These are phyloP conservation scores for Tuber aestivum DNA, from an alignment of 495 filamentous ascomycete species.

Conservation along the genomic window DNA sequence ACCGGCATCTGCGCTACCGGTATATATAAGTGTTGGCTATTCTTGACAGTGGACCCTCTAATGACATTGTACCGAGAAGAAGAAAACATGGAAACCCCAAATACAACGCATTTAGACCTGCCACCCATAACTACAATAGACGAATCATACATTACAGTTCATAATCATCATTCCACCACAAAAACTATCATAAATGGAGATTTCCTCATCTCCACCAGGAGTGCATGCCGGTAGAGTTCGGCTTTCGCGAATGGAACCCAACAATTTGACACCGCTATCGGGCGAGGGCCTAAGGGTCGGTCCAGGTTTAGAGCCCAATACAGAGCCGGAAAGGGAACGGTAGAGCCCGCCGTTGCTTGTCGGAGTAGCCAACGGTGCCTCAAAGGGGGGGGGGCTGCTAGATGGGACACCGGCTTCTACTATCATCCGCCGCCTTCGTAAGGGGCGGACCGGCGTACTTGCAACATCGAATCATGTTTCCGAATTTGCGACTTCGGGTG, in stretches of 20 bases:
- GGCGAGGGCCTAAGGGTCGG: constrained; percentile 19
- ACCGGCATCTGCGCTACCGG: too few relatives aligned
- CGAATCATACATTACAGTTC: constrained; percentile 25
- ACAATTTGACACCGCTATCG: constrained; percentile 23
- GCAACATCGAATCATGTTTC: constrained; percentile 10
- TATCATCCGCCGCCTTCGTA: background rate
- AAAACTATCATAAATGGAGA: constrained; percentile 36
- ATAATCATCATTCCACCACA: constrained; percentile 37
- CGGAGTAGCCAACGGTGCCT: constrained; percentile 13
- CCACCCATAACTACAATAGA: background rate
- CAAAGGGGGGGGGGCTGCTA: constrained; percentile 27
- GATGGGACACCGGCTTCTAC: constrained; percentile 24
- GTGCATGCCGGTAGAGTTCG: background rate
- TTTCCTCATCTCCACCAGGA: constrained; percentile 2
- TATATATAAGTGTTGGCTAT: background rate
- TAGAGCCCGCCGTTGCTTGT: constrained; percentile 13
- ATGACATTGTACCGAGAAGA: background rate
- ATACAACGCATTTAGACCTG: background rate
- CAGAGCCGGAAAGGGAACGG: background rate
- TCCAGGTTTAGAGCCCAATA: background rate
- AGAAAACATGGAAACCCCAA: constrained; percentile 1
- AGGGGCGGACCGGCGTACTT: constrained; percentile 19
- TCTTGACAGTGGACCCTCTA: background rate
- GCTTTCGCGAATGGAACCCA: constrained; percentile 18
- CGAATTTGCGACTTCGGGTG: background rate